Evolutionary conservation across 225 moss, liverwort and hornwort genomes (phyloP), one percentile per base, ranked within the genome.

Genomic region (Pseudoscleropodium purum): DNA sequence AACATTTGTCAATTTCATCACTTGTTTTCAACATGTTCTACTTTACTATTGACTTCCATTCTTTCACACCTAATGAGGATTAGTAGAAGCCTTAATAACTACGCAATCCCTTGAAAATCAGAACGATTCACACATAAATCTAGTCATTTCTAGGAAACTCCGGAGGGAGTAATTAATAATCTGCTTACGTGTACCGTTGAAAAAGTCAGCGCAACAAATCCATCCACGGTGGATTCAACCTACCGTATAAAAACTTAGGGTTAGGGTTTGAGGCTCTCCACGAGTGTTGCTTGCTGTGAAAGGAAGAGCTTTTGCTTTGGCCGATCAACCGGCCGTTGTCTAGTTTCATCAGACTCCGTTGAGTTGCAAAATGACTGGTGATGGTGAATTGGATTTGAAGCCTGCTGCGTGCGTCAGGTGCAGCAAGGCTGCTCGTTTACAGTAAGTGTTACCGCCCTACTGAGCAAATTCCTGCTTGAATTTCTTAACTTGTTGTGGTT

Each of bases 401-500:
- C 41, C 84, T 63, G 81, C 93, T 59, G 99, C 97, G 80, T 99
- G 99, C 88, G 92, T 92, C 24, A 87, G 99, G 79, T 99, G 99
- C 95, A 96, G 99, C 97, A 97, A 97, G 85, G 91, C 90, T 79
- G 97, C 99, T 65, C 96, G 94, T 67, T 93, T 96, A 61, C 98
- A 99, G 98, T 98, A 70, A 79, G 96, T 93, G 13, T 77, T 83
- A 43, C 9, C 15, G 20, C 86, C 26, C 27, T 49, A n/a, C 36
- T 49, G 83, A 36, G 39, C 39, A 15, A n/a, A 54, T 51, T 51
- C 49, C 18, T 27, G 51, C 37, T 66, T 24, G 66, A 68, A 84
- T 84, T 54, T n/a, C 69, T 29, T 25, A 9, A 21, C 25, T 52
- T 25, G 4, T 39, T 39, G 13, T 14, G 17, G 13, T 39, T 7